Percentiles rank a stretch among this genome's conserved stretches.
phyloP scores from a whole-genome alignment of 2,329 filamentous ascomycete species.

The Fusarium fracticaudum region DNA sequence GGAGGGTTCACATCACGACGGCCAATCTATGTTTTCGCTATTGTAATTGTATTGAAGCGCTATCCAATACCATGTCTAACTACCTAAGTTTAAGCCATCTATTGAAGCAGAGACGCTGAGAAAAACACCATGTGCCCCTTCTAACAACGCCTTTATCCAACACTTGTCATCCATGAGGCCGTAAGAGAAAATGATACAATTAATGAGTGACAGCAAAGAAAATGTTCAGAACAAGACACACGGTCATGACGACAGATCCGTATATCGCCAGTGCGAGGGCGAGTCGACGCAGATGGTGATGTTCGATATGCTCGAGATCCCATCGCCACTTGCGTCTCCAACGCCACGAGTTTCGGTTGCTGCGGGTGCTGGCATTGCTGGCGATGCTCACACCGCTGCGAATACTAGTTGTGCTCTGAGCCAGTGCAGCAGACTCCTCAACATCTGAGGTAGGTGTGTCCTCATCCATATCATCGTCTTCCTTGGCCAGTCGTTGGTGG shows the following conservation, averaged over 20 bases:
- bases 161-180: constrained; percentile 29
- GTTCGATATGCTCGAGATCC: constrained; percentile 71
- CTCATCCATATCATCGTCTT: constrained; percentile 81
- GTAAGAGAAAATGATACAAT: constrained; percentile 21
- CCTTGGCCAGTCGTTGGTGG: constrained; percentile 88
- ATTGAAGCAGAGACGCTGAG: constrained; percentile 32
- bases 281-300: constrained; percentile 73
- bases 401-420: constrained; percentile 58
- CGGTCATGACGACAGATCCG: constrained; percentile 86
- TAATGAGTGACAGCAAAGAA: constrained; percentile 74
- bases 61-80: constrained; percentile 38
- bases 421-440: constrained; percentile 56
- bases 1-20: not conserved
- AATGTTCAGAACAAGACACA: constrained; percentile 86
- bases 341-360: constrained; percentile 52
- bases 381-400: constrained; percentile 53
- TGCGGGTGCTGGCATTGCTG: constrained; percentile 43
- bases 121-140: constrained; percentile 35
- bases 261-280: constrained; percentile 83
- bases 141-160: constrained; percentile 36
- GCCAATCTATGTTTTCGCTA: constrained; percentile 15
- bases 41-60: constrained; percentile 36
- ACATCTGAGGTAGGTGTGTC: constrained; percentile 64
- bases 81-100: constrained; percentile 28
- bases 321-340: constrained; percentile 67